phyloP scores from a whole-genome alignment of 257 asterid genomes.

The Solanum tacnaense region DNA sequence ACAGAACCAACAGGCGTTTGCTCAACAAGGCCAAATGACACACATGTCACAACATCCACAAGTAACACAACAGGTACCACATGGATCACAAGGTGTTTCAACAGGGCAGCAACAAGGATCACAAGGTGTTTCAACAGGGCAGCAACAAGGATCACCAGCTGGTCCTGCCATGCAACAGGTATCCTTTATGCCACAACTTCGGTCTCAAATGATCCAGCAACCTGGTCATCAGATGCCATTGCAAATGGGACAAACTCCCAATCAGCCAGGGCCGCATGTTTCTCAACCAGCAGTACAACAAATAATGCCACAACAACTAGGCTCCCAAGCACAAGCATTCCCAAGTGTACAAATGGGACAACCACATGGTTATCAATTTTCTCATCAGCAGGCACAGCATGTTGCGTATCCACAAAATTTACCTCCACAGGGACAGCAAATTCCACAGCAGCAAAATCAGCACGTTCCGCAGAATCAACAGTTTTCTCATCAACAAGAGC shows the following conservation, averaged over 20 bases:
- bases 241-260: conserved; percentile 28
- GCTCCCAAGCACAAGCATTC: conserved; percentile 42
- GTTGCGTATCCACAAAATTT: conserved; percentile 45
- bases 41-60: conserved; percentile 8
- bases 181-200: conserved; percentile 32
- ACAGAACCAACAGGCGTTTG: conserved; percentile 22
- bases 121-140: conserved; percentile 28
- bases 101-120: conserved; percentile 43
- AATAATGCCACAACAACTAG: conserved; percentile 23
- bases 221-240: conserved; percentile 40
- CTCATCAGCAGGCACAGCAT: conserved; percentile 50
- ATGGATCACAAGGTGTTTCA: conserved; percentile 19
- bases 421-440: conserved; percentile 47
- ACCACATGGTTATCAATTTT: conserved; percentile 45
- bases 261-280: conserved; percentile 41
- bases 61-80: conserved; percentile 20
- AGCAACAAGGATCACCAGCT: conserved; percentile 41
- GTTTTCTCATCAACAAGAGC: conserved; percentile 53
- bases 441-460: conserved; percentile 44
- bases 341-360: conserved; percentile 43
- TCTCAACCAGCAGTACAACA: conserved; percentile 39
- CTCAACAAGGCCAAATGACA: conserved; percentile 28
- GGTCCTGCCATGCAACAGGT: conserved; percentile 36
- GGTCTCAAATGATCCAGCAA: conserved; percentile 49
- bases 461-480: conserved; percentile 50